Evolutionary conservation across 768 basidiomycete genomes (phyloP).

Genomic region (Boletus sp.): DNA sequence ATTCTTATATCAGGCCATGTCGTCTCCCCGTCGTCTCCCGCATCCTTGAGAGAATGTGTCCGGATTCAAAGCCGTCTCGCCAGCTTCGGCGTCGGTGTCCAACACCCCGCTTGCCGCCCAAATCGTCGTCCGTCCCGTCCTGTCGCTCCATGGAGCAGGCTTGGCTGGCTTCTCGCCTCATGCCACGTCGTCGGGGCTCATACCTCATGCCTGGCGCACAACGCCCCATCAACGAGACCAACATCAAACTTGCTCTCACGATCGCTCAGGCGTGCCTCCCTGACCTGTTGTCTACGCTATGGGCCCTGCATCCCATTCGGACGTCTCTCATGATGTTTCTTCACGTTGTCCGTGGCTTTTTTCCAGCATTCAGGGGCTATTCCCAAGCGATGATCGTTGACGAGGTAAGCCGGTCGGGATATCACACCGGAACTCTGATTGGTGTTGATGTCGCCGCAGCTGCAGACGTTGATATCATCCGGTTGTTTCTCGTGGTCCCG

Average conservation of each 20-base stretch:
- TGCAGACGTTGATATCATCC: constrained; percentile 67
- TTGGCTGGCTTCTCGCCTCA: constrained; percentile 56
- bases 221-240: constrained; percentile 55
- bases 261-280: constrained; percentile 53
- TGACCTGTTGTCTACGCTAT: constrained; percentile 49
- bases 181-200: constrained; percentile 43
- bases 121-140: neutral
- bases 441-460: constrained; percentile 36
- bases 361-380: constrained; percentile 81
- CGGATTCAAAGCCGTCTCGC: constrained; percentile 20
- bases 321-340: constrained; percentile 68
- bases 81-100: constrained; percentile 19
- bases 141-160: constrained; percentile 37
- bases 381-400: constrained; percentile 85
- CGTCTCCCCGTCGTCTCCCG: constrained; percentile 14
- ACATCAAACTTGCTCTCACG: constrained; percentile 53
- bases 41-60: constrained; percentile 23
- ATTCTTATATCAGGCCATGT: constrained; percentile 28
- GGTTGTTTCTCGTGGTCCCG: constrained; percentile 70
- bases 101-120: constrained; percentile 1
- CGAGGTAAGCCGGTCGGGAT: constrained; percentile 51
- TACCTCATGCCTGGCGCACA: constrained; percentile 65
- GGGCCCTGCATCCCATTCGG: constrained; percentile 62
- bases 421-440: constrained; percentile 4
- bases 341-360: constrained; percentile 68